Evolutionary conservation across 352 stramenopile species (phyloP), one percentile per base, ranked within the genome.

Genomic region (Discostella stelligera): DNA sequence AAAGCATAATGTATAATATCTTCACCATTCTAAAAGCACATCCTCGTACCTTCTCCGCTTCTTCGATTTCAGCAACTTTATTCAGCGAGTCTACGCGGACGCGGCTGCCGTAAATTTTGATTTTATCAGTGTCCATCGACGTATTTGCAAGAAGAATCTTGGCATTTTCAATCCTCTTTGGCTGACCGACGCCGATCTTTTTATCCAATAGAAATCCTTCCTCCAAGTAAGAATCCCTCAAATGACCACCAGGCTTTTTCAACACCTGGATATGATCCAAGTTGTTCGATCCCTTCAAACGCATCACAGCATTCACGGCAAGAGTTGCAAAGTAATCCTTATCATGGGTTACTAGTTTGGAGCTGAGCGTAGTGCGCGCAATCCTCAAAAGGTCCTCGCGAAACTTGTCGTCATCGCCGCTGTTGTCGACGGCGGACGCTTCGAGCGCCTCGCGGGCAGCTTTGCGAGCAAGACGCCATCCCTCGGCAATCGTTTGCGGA

Each of bases 91-190:
- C 96, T 6, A 99, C 97, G 81, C 97, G 97, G 30, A 99, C 91
- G 20, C 90, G 94, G 25, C 95, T 96, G 23, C 97, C 97, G 82
- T 99, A 99, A 77, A 99, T 99, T 89, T 99, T 99, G 88, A 99
- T 99, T 88, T 99, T 99, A 87, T 99, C 97, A 25, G 97, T 99
- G 88, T 99, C 97, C 97, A 99, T 99, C 41, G 94, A 93, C 44
- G 97, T 99, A 91, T 99, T 99, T 41, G 96, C 97, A 62, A 99
- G 89, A 44, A 99, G 85, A 73, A 99, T 99, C 83, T 98, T 98
- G 58, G 97, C 96, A 76, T 99, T 98, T 84, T 98, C 96, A 11
- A 99, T 86, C 62, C 95, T 90, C 82, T 98, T 97, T 20, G 96
- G 96, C 89, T 99, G 96, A 39, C 96, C 96, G 30, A 95, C 86